Percentiles rank a stretch among this genome's conserved stretches.
These are phyloP conservation scores for Metschnikowia peoriensis DNA, from an alignment of 805 yeast species.

Conservation along the genomic window DNA sequence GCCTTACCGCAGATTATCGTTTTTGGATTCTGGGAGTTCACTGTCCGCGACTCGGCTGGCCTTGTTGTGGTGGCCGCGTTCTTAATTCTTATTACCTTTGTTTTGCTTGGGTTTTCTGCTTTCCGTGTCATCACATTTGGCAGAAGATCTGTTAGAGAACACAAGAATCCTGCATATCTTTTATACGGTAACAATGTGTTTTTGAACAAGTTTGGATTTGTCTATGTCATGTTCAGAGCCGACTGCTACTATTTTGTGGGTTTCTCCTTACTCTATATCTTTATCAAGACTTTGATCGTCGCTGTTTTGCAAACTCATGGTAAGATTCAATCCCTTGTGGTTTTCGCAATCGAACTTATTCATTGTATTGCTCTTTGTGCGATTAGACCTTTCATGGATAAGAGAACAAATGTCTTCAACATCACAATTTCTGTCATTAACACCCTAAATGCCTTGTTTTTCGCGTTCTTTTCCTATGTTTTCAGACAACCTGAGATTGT, in stretches of 20 bases:
- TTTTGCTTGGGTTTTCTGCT: constrained; percentile 70
- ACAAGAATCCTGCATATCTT: constrained; percentile 89
- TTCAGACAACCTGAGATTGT: constrained; percentile 84
- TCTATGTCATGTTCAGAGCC: constrained; percentile 89
- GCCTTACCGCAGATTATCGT: constrained; percentile 87
- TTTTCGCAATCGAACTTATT: constrained; percentile 71
- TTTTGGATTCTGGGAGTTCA: constrained; percentile 86
- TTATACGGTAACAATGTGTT: constrained; percentile 80
- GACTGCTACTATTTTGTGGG: constrained; percentile 80
- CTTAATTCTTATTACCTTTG: constrained; percentile 55
- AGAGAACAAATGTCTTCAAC: constrained; percentile 90
- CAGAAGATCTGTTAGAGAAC: constrained; percentile 62
- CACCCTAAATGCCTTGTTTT: constrained; percentile 80
- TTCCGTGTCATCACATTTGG: constrained; percentile 74
- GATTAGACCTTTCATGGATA: constrained; percentile 90
- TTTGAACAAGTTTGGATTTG: constrained; percentile 85
- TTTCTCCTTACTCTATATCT: constrained; percentile 60
- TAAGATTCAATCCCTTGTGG: constrained; percentile 72
- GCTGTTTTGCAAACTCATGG: constrained; percentile 84
- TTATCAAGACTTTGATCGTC: constrained; percentile 76
- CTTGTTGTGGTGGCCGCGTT: constrained; percentile 76
- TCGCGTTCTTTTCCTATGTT: constrained; percentile 81
- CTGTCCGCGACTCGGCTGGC: constrained; percentile 80
- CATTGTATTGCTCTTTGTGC: constrained; percentile 66
- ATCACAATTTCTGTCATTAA: constrained; percentile 79